phyloP scores from a whole-genome alignment of 2,329 filamentous ascomycete genomes.

The Dothideomycetes sp. region DNA sequence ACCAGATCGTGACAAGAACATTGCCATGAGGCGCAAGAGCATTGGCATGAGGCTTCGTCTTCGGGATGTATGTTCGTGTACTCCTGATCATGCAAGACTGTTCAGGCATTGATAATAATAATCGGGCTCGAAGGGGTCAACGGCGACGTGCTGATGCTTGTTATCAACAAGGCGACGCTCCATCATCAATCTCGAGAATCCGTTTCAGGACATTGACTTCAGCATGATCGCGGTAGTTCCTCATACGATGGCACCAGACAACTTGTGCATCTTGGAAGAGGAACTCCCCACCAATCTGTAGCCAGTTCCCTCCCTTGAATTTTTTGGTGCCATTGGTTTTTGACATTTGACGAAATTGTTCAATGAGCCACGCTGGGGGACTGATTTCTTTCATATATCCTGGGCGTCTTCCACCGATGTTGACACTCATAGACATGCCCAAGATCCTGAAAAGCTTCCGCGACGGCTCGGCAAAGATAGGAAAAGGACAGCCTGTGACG shows the following conservation, averaged over 20 bases:
- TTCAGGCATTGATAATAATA: too few species aligned
- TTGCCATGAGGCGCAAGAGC: too few species aligned
- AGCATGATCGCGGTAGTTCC: slow-evolving; percentile 25
- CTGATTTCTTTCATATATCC: slow-evolving; percentile 27
- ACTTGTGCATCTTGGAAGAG: slow-evolving; percentile 29
- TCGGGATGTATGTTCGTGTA: too few species aligned
- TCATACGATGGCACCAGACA: slow-evolving; percentile 31
- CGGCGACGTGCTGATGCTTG: too few species aligned
- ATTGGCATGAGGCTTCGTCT: too few species aligned
- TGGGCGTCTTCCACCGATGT: slow-evolving; percentile 20
- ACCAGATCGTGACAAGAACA: too few species aligned
- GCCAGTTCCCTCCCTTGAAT: slow-evolving; percentile 23
- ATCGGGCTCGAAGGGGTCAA: too few species aligned
- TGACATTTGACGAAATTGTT: slow-evolving; percentile 17
- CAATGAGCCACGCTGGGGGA: slow-evolving; percentile 17
- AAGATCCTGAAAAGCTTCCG: slow-evolving; percentile 24
- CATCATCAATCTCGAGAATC: slow-evolving; percentile 25
- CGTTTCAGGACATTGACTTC: slow-evolving; percentile 23
- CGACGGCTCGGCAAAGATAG: slow-evolving; percentile 26
- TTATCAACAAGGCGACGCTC: too few species aligned
- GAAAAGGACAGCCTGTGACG: slow-evolving; percentile 24
- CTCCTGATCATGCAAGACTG: too few species aligned
- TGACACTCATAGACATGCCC: slow-evolving; percentile 22
- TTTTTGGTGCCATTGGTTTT: slow-evolving; percentile 8
- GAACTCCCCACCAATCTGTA: slow-evolving; percentile 31